phyloP scores from a whole-genome alignment of 1,284 basidiomycete genomes.

The Cerioporus squamosus region DNA sequence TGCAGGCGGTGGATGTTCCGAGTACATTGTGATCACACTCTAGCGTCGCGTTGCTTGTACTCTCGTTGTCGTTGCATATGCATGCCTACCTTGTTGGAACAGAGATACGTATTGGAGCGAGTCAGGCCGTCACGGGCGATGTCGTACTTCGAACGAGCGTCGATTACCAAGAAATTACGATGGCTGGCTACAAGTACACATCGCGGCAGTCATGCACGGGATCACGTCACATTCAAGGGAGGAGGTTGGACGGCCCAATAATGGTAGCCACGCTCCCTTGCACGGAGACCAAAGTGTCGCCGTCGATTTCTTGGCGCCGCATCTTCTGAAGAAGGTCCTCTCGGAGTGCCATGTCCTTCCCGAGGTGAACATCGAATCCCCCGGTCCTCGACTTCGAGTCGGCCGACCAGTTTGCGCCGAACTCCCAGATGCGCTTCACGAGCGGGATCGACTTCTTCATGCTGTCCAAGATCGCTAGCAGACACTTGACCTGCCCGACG shows the following conservation, averaged over 20 bases:
- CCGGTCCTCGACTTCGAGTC: background rate
- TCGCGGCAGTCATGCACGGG: too few species aligned
- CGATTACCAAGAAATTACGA: too few species aligned
- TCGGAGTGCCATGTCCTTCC: background rate
- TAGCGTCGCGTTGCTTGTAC: slow-evolving; percentile 14
- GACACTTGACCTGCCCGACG: slow-evolving; percentile 5
- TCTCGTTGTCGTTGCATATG: slow-evolving; percentile 12
- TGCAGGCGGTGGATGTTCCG: slow-evolving; percentile 10
- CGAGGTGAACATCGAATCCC: background rate
- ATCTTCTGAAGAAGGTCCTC: background rate
- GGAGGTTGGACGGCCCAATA: background rate
- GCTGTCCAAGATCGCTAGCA: slow-evolving; percentile 13
- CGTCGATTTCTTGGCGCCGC: background rate
- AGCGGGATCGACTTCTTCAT: slow-evolving; percentile 19
- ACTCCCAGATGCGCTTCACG: slow-evolving; percentile 30
- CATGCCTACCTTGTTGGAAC: slow-evolving; percentile 9
- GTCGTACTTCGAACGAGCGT: too few species aligned
- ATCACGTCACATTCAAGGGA: too few species aligned
- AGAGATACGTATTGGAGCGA: too few species aligned
- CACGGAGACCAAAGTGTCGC: background rate
- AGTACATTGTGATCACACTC: slow-evolving; percentile 4
- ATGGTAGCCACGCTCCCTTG: background rate
- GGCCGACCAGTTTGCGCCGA: slow-evolving; percentile 10
- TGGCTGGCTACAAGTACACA: too few species aligned
- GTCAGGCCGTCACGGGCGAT: too few species aligned